These are phyloP conservation scores for Trypanosoma congolense DNA, from an alignment of 208 protist genomes.

Conservation along the genomic window DNA sequence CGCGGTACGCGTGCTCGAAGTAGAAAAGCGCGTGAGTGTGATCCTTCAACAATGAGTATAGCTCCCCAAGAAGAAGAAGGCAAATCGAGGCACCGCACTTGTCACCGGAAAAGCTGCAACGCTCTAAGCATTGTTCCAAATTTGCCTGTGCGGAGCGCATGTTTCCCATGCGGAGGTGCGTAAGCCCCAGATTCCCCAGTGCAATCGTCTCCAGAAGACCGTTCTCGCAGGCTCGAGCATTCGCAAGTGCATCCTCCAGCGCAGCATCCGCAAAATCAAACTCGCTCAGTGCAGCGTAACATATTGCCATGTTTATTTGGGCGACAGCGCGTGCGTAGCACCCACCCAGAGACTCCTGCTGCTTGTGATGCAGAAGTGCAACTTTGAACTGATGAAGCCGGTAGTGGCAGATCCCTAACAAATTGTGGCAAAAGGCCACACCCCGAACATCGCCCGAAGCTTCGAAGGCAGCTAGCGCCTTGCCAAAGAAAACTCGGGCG, in stretches of 20 bases:
- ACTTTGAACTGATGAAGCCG: constrained; percentile 67
- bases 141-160: constrained; percentile 69
- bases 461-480: constrained; percentile 54
- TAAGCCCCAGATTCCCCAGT: constrained; percentile 76
- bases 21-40: constrained; percentile 85
- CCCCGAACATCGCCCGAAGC: constrained; percentile 41
- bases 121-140: constrained; percentile 79
- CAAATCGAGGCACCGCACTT: constrained; percentile 80
- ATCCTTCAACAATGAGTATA: constrained; percentile 83
- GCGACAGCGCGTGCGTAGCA: constrained; percentile 72
- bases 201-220: constrained; percentile 75
- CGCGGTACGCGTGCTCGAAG: constrained; percentile 82
- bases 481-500: constrained; percentile 46
- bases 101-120: constrained; percentile 76
- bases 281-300: constrained; percentile 78
- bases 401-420: constrained; percentile 75
- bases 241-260: constrained; percentile 65
- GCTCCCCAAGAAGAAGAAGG: constrained; percentile 78
- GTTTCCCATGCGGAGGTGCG: constrained; percentile 69
- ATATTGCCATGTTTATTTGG: constrained; percentile 84
- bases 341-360: constrained; percentile 77
- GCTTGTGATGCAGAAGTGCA: constrained; percentile 76
- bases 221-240: constrained; percentile 52
- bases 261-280: constrained; percentile 72
- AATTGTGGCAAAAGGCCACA: constrained; percentile 80